phyloP scores from a whole-genome alignment of 2,329 filamentous ascomycete genomes.

The Cercospora sp. region DNA sequence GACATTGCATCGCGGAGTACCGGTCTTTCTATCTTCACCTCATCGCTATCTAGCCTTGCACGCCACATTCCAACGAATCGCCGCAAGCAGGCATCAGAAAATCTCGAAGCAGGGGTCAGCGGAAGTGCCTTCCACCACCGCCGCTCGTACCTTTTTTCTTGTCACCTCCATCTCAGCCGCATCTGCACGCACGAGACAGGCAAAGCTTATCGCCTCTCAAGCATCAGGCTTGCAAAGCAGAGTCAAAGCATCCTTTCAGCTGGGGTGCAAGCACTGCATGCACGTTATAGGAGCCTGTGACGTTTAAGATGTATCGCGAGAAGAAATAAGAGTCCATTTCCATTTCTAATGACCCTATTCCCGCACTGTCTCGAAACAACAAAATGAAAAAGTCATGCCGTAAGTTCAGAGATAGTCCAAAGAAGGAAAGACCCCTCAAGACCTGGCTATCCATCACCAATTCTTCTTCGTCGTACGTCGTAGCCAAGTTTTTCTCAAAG shows the following conservation, averaged over 20 bases:
- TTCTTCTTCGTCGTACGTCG: slow-evolving; percentile 9
- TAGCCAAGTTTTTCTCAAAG: slow-evolving; percentile 10
- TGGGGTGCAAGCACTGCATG: too few species aligned
- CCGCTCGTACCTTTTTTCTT: background rate
- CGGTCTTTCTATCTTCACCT: background rate
- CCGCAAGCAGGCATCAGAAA: background rate
- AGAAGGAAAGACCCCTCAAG: background rate
- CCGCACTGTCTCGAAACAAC: background rate
- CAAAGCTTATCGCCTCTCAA: background rate
- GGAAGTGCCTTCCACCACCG: background rate
- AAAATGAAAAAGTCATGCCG: background rate
- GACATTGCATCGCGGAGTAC: background rate
- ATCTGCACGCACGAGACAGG: background rate
- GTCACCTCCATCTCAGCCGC: background rate
- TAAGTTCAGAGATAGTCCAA: background rate
- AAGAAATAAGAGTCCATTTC: background rate
- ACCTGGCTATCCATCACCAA: slow-evolving; percentile 1
- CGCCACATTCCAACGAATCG: background rate
- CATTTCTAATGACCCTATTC: background rate
- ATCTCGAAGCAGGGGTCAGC: background rate
- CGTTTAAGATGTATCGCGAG: background rate
- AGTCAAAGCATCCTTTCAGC: background rate
- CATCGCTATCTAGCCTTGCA: background rate
- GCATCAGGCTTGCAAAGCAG: background rate
- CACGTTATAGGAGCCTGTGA: too few species aligned